phyloP scores from a whole-genome alignment of 2,329 filamentous ascomycete species.

The Cercospora zeina region DNA sequence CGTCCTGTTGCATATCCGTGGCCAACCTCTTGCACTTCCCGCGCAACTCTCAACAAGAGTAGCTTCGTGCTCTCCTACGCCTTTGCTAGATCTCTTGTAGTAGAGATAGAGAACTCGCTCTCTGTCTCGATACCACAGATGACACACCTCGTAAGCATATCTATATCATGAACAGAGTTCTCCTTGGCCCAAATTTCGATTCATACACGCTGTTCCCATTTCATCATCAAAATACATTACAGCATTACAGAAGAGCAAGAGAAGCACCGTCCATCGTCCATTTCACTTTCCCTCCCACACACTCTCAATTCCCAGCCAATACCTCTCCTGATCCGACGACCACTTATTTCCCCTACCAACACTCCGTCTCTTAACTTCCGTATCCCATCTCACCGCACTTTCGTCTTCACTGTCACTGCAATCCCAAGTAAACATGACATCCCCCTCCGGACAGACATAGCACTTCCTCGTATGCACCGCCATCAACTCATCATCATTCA shows the following conservation, averaged over 20 bases:
- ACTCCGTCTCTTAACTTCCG: conserved; percentile 25
- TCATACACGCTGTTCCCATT: neutral
- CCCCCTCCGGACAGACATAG: conserved; percentile 34
- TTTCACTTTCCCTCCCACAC: conserved; percentile 32
- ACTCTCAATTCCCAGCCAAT: conserved; percentile 36
- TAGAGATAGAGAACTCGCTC: neutral
- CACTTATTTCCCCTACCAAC: conserved; percentile 29
- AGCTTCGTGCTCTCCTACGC: neutral
- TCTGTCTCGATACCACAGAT: neutral
- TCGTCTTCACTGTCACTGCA: conserved; percentile 18
- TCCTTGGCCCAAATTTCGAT: neutral
- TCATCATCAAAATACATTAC: neutral
- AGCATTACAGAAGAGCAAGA: neutral
- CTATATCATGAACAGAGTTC: no score
- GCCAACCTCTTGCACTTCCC: neutral
- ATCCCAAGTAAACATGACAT: conserved; percentile 37
- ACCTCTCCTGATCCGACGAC: conserved; percentile 36
- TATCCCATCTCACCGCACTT: conserved; percentile 28
- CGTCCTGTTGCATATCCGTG: no score
- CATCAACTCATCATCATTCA: conserved; percentile 30
- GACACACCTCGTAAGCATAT: neutral
- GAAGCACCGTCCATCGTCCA: neutral
- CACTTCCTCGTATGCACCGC: conserved; percentile 29
- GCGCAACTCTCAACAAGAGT: neutral
- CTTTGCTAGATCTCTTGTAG: neutral